These are phyloP conservation scores for Boechera stricta DNA, from an alignment of 345 rosid genomes.

Conservation along the genomic window DNA sequence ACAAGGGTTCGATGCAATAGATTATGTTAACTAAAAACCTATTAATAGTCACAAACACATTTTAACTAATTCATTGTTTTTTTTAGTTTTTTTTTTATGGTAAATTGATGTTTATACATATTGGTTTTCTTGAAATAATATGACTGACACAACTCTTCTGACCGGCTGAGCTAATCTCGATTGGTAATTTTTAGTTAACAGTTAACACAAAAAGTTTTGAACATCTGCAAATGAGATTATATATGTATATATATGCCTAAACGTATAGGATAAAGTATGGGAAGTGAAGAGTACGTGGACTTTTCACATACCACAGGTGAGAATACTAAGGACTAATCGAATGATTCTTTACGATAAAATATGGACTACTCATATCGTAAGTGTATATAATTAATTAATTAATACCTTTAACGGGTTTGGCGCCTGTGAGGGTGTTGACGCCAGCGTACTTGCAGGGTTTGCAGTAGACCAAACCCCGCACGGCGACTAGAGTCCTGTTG, in stretches of 20 bases:
- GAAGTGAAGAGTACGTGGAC: background rate
- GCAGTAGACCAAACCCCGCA: conserved; percentile 80
- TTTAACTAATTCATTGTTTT: too few species aligned
- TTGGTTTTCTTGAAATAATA: background rate
- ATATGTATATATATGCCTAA: background rate
- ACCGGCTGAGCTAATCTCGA: background rate
- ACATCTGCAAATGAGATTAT: background rate
- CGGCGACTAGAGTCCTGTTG: conserved; percentile 60
- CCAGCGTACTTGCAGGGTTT: conserved; percentile 84
- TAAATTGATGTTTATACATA: background rate
- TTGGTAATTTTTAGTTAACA: background rate
- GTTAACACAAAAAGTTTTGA: background rate
- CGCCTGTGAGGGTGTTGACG: conserved; percentile 62
- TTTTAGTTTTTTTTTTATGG: background rate
- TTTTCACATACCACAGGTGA: background rate
- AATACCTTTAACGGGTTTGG: conserved; percentile 65
- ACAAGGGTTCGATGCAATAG: background rate
- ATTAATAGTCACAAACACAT: background rate
- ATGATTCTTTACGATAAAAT: background rate
- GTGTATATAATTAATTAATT: background rate
- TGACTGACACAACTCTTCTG: background rate
- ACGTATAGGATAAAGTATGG: background rate
- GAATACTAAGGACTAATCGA: background rate
- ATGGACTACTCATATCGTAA: background rate
- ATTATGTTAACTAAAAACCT: background rate